Base-by-base conservation (phyloP, 768 basidiomycete genomes). In the Termitomyces sp. region DNA sequence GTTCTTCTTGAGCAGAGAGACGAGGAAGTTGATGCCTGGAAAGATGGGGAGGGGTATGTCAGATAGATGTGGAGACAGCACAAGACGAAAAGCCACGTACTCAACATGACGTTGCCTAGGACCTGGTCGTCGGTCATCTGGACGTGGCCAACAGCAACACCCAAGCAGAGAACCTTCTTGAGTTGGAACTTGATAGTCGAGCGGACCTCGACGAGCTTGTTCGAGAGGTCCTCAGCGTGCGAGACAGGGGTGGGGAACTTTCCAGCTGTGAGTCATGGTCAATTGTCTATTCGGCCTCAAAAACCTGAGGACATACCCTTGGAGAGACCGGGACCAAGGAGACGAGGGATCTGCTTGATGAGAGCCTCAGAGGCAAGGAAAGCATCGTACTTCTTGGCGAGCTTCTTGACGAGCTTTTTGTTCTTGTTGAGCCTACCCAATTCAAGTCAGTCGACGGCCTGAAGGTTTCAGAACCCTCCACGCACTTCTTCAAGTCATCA, bases 181-280 rank as follows among this genome's bases (percentile, higher is more conserved):
- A 98, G 85, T 83, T 98, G 96, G 91, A 98, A 98, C 81, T 98
- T 99, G 86, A 99, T 98, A 64, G 96, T 98, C 64, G 94, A 96
- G 71, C 92, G 90, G 65, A 99, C 95, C 75, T 99, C 97, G 63
- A 77, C 85, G 71, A 97, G 80, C 81, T 98, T 98, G 81, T 86
- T 89, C 70, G 68, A 66, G 54, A 99, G 78, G 75, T 98, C 96
- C 70, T 99, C 97, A 31, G 82, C 71, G 73, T 95, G 92, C 19
- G 93, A 89, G 72, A 99, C 85, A 66, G 97, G 95, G 55, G 96
- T 98, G 49, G 95, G 96, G 90, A 98, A 98, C 74, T 98, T 98
- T 72, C 95, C 96, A 69, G 97, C 95, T 94, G 56, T 3, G 43
- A 12, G 5, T 31, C 5, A 53, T n/a, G 37, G 11, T 47, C n/a